These are phyloP conservation scores for Fusarium poae DNA, from an alignment of 2,329 filamentous ascomycete genomes.

Conservation along the genomic window DNA sequence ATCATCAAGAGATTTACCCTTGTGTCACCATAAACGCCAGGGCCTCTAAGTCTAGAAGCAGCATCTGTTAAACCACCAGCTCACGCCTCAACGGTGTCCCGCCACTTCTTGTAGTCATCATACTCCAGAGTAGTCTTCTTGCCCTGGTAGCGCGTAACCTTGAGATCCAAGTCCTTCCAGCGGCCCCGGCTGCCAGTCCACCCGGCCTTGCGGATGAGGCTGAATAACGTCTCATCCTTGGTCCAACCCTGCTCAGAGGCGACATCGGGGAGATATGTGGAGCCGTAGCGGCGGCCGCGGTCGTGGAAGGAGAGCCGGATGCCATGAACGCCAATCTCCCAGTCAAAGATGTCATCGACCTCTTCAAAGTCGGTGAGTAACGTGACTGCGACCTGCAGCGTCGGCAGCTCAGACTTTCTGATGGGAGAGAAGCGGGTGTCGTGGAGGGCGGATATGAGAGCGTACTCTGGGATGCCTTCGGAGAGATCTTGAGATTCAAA, in stretches of 20 bases:
- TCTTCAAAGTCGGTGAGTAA: constrained; percentile 89
- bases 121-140: constrained; percentile 80
- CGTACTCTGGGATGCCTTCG: constrained; percentile 81
- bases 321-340: constrained; percentile 88
- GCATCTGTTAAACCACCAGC: constrained; percentile 35
- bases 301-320: constrained; percentile 87
- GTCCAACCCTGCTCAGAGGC: constrained; percentile 94
- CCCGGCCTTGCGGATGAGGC: constrained; percentile 93
- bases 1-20: constrained; percentile 20
- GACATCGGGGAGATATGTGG: constrained; percentile 94
- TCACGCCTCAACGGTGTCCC: constrained; percentile 71
- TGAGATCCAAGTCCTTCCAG: constrained; percentile 84
- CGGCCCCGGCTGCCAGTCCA: constrained; percentile 84
- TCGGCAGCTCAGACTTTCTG: constrained; percentile 65
- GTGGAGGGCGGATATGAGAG: constrained; percentile 79
- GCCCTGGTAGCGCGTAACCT: constrained; percentile 88
- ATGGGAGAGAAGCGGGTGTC: constrained; percentile 74
- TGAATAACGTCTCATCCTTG: constrained; percentile 90
- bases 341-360: constrained; percentile 80
- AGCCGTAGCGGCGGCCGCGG: constrained; percentile 78
- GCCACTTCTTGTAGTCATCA: constrained; percentile 82
- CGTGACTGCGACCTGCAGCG: constrained; percentile 77
- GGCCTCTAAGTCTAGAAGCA: constrained; percentile 48
- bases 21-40: constrained; percentile 43
- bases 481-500: constrained; percentile 84